Conservation (phyloP, 257 asterid genomes). For the Cynanchum wilfordii region DNA sequence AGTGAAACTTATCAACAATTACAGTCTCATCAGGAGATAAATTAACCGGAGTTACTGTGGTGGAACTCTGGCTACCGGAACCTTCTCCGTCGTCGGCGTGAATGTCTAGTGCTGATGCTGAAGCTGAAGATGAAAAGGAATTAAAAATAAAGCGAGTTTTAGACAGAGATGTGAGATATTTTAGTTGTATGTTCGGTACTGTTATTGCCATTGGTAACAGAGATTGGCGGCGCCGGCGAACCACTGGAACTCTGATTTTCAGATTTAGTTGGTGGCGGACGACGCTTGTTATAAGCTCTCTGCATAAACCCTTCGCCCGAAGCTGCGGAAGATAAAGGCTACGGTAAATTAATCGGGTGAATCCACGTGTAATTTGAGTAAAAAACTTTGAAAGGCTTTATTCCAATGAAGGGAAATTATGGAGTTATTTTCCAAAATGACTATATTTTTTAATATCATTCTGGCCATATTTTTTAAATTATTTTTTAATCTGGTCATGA, state of each 20-base stretch:
- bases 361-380: too few relatives aligned
- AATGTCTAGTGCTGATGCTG: background rate
- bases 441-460: too few relatives aligned
- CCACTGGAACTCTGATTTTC: background rate
- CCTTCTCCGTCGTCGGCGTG: conserved; percentile 14
- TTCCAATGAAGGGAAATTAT: too few relatives aligned
- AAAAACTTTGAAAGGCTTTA: too few relatives aligned
- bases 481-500: too few relatives aligned
- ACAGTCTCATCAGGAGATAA: conserved; percentile 42
- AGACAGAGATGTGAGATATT: background rate
- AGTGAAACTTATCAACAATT: conserved; percentile 43
- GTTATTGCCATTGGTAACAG: conserved; percentile 12
- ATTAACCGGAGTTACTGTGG: background rate
- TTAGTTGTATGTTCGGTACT: conserved; percentile 4
- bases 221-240: background rate
- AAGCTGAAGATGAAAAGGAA: conserved; percentile 2
- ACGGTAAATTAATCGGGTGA: background rate
- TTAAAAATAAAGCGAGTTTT: background rate
- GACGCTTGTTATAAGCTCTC: background rate
- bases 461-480: too few relatives aligned
- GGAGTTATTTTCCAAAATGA: too few relatives aligned
- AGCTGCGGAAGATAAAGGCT: background rate
- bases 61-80: background rate
- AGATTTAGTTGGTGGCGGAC: background rate
- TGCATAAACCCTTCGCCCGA: background rate